Evolutionary conservation across 202 grass and related monocot genomes (phyloP).

Genomic region (Schoenoplectus tabernaemontani): DNA sequence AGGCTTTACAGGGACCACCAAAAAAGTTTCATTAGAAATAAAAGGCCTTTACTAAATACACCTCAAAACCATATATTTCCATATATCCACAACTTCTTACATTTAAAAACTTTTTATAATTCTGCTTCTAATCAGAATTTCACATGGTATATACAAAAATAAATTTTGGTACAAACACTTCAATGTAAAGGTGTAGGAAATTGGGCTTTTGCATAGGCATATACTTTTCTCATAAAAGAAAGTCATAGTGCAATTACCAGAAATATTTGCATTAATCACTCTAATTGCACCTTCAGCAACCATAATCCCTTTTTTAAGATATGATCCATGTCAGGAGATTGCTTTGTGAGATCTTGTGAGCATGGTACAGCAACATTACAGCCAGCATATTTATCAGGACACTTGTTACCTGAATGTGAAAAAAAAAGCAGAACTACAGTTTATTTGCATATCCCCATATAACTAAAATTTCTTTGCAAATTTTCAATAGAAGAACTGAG

Average conservation of each 20-base stretch:
- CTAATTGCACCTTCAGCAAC: slow-evolving; percentile 44
- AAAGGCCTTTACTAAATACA: neutral
- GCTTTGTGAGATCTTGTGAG: slow-evolving; percentile 20
- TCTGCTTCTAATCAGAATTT: neutral
- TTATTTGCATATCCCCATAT: neutral
- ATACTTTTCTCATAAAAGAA: neutral
- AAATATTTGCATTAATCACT: slow-evolving; percentile 29
- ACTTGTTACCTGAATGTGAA: slow-evolving; percentile 54
- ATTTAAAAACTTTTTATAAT: neutral
- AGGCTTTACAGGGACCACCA: neutral
- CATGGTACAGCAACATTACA: slow-evolving; percentile 31
- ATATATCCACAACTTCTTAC: neutral
- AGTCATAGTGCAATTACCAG: neutral
- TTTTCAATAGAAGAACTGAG: neutral
- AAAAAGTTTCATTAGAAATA: neutral
- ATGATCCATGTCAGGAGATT: slow-evolving; percentile 28
- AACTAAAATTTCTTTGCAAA: neutral
- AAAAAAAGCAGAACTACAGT: neutral
- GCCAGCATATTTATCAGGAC: slow-evolving; percentile 35
- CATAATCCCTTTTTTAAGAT: neutral
- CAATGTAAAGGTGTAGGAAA: neutral
- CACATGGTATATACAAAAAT: neutral
- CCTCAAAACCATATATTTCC: neutral
- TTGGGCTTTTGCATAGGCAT: neutral
- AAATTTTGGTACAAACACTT: neutral